Evolutionary conservation across 768 basidiomycete species (phyloP).

Genomic region (Cantharellus anzutake): DNA sequence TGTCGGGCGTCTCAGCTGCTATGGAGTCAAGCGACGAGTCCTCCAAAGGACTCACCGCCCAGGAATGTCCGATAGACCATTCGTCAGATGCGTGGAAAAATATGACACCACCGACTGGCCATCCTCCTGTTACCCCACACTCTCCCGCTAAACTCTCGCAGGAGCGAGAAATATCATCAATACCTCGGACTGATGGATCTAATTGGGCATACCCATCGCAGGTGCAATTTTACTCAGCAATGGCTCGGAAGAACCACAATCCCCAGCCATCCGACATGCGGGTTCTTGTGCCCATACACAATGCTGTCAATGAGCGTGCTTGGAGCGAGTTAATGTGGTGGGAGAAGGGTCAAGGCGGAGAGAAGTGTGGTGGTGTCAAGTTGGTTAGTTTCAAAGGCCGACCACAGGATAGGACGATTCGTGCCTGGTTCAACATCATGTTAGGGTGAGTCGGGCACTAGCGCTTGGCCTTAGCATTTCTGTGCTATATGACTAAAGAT

Average conservation of each 20-base stretch:
- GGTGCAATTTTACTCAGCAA: slow-evolving; percentile 95
- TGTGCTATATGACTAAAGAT: slow-evolving; percentile 5
- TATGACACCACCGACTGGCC: neutral
- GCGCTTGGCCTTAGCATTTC: neutral
- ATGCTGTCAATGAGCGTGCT: slow-evolving; percentile 91
- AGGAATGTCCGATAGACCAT: neutral
- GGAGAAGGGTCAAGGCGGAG: slow-evolving; percentile 67
- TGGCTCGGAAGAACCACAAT: slow-evolving; percentile 85
- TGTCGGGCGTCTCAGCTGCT: no score
- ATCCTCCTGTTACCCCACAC: neutral
- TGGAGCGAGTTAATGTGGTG: slow-evolving; percentile 71
- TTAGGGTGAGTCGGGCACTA: slow-evolving; percentile 45
- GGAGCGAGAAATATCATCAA: slow-evolving; percentile 71
- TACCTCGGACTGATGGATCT: slow-evolving; percentile 47
- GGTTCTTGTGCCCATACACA: slow-evolving; percentile 94
- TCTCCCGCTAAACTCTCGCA: slow-evolving; percentile 27
- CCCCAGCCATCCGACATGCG: slow-evolving; percentile 82
- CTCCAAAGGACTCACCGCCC: neutral
- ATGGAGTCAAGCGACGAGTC: no score
- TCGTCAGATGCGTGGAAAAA: neutral
- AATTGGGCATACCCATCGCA: slow-evolving; percentile 99
- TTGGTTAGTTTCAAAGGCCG: slow-evolving; percentile 83
- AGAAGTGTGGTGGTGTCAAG: slow-evolving; percentile 60
- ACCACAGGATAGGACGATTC: slow-evolving; percentile 60
- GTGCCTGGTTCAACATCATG: slow-evolving; percentile 63